Conservation (phyloP, 78 protist genomes). For the Emiliania huxleyi region DNA sequence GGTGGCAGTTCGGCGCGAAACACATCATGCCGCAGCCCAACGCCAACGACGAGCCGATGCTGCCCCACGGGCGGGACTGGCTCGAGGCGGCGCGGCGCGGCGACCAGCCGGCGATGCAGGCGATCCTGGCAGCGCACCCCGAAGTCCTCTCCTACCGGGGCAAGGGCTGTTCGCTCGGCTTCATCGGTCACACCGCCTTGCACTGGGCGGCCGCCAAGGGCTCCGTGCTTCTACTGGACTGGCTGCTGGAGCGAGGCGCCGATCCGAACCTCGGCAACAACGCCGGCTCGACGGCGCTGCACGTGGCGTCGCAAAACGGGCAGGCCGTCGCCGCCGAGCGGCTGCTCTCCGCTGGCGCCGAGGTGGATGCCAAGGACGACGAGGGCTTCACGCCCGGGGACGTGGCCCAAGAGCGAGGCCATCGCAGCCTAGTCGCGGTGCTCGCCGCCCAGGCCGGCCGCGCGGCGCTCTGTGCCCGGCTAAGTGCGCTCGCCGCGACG, state of each 20-base stretch:
- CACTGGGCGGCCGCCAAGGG: constrained; percentile 11
- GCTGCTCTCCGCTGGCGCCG: neutral
- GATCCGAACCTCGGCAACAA: neutral
- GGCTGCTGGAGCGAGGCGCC: neutral
- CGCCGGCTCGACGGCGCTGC: constrained; percentile 9
- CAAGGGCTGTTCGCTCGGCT: constrained; percentile 5
- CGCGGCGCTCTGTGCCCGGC: neutral
- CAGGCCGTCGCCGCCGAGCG: neutral
- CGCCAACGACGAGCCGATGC: too few relatives aligned
- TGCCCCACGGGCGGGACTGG: neutral
- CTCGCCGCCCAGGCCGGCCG: neutral
- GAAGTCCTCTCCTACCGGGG: neutral
- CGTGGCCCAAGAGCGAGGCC: neutral
- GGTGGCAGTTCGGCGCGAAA: too few relatives aligned
- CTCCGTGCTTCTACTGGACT: neutral
- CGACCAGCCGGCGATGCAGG: neutral
- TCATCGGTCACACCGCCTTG: constrained; percentile 6
- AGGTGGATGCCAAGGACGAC: neutral
- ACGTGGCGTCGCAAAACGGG: neutral
- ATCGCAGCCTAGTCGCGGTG: neutral
- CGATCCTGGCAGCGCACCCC: neutral
- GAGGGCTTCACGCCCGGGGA: neutral
- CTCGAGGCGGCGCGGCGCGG: neutral
- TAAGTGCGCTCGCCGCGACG: neutral
- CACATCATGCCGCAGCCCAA: too few relatives aligned